Evolutionary conservation across 164 flowering plant genomes (phyloP).

Genomic region (Paratinospora sagittata): DNA sequence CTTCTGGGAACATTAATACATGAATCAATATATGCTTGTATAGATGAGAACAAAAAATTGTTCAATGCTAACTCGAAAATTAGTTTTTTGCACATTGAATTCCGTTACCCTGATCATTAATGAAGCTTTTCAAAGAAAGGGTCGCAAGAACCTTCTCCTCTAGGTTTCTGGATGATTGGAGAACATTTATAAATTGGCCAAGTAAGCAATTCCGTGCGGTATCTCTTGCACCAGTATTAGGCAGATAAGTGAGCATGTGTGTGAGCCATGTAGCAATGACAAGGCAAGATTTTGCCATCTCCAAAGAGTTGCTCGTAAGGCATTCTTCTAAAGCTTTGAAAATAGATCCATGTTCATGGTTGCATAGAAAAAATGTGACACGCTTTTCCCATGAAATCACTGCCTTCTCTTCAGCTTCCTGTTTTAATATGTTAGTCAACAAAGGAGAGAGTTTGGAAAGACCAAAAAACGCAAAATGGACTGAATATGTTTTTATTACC

Average conservation of each 20-base stretch:
- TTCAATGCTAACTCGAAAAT: neutral
- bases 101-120: slow-evolving; percentile 44
- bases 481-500: slow-evolving; percentile 26
- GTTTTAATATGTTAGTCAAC: neutral
- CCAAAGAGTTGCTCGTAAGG: slow-evolving; percentile 55
- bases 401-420: slow-evolving; percentile 66
- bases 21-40: neutral
- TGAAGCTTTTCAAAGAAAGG: slow-evolving; percentile 54
- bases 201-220: slow-evolving; percentile 52
- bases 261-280: slow-evolving; percentile 61
- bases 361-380: slow-evolving; percentile 64
- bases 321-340: slow-evolving; percentile 69
- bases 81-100: neutral
- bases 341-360: slow-evolving; percentile 64
- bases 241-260: slow-evolving; percentile 50
- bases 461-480: neutral
- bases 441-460: neutral
- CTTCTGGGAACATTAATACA: slow-evolving; percentile 31
- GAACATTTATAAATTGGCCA: slow-evolving; percentile 51
- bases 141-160: slow-evolving; percentile 64
- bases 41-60: neutral
- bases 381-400: slow-evolving; percentile 56
- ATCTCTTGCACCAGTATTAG: slow-evolving; percentile 52
- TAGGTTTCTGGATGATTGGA: slow-evolving; percentile 57
- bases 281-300: slow-evolving; percentile 58